These are phyloP conservation scores for Kitagawia praeruptora DNA, from an alignment of 129 eudicot species.

Conservation along the genomic window DNA sequence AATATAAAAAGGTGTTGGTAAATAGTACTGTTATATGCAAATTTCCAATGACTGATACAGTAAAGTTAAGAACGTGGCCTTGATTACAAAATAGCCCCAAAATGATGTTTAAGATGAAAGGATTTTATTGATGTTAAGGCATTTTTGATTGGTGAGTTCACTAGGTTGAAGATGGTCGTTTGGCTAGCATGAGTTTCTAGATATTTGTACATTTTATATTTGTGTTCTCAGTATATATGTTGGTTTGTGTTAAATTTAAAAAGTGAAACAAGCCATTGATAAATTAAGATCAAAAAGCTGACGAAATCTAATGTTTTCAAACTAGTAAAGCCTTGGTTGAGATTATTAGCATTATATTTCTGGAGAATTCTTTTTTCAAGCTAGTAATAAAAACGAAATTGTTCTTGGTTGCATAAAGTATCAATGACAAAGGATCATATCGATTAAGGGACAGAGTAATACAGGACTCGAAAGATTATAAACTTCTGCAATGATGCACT, in stretches of 20 bases:
- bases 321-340: no score
- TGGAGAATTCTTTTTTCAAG: not conserved
- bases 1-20: slow-evolving; percentile 20
- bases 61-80: slow-evolving; percentile 67
- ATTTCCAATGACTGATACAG: slow-evolving; percentile 58
- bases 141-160: not conserved
- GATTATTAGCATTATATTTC: not conserved
- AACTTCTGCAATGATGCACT: not conserved
- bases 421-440: not conserved
- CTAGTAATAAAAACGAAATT: not conserved
- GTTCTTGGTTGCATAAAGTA: not conserved
- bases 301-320: no score
- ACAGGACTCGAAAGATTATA: not conserved
- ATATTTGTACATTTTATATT: no score
- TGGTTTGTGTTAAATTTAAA: no score
- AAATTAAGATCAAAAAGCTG: no score
- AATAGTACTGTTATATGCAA: slow-evolving; percentile 25
- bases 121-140: no score
- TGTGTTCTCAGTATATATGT: no score
- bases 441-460: not conserved
- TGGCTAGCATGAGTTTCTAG: no score
- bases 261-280: no score
- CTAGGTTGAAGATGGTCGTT: no score
- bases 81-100: slow-evolving; percentile 38
- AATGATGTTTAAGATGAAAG: no score